These are phyloP conservation scores for Vigna radiata DNA, from an alignment of 306 rosid genomes.

Conservation along the genomic window DNA sequence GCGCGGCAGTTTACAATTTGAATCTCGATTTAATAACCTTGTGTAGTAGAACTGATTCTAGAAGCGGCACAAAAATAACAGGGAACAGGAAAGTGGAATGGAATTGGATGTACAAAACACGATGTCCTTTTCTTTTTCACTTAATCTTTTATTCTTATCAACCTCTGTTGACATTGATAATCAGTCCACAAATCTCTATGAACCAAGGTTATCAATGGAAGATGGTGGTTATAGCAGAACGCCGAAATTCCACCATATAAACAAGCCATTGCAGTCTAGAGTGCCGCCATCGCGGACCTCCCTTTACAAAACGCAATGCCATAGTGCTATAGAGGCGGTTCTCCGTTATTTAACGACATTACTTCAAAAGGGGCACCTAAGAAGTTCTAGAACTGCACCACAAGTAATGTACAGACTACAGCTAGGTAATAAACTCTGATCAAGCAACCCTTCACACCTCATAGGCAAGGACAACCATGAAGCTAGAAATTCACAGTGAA, in stretches of 20 bases:
- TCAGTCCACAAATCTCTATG: neutral
- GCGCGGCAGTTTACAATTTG: too few relatives aligned
- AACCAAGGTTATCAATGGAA: neutral
- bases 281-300: neutral
- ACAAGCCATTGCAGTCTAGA: neutral
- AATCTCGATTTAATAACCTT: too few relatives aligned
- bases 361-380: neutral
- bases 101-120: conserved; percentile 16
- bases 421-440: conserved; percentile 29
- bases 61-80: conserved; percentile 16
- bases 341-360: neutral
- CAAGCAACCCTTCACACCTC: conserved; percentile 18
- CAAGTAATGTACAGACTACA: conserved; percentile 21
- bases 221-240: neutral
- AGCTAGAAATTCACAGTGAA: conserved; percentile 28
- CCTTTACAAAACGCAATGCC: neutral
- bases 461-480: conserved; percentile 21
- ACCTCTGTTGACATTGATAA: neutral
- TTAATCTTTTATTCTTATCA: neutral
- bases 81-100: neutral
- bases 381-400: conserved; percentile 15
- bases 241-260: neutral
- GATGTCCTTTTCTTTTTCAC: neutral
- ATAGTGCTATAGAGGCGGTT: neutral
- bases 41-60: conserved; percentile 13